Evolutionary conservation across 805 yeast genomes (phyloP), one percentile per base, ranked within the genome.

Genomic region (Spathaspora passalidarum): DNA sequence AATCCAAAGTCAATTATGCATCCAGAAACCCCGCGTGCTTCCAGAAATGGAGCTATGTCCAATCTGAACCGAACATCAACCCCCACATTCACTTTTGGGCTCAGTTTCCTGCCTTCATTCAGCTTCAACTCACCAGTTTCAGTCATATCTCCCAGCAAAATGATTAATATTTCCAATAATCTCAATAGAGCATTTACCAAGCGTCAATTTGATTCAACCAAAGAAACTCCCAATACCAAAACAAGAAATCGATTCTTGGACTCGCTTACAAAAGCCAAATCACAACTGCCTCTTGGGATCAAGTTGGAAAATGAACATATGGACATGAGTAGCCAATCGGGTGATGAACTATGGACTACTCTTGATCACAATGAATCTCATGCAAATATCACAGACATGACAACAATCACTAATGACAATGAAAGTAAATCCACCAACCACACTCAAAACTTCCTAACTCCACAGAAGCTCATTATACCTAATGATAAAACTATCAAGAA

Each of bases 61-160:
- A 29, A 29, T 29, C 17, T 14, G 14, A 29, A 11, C n/a, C 34
- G n/a, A 29, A 17, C 16, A 29, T 17, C 34, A 29, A 65, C 71
- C 10, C 69, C 72, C 1, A 58, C 69, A 6, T 68, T 69, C 53
- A 57, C 66, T 22, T 68, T 70, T 49, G 71, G 73, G 6, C 51
- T 69, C 23, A 69, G 68, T 32, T 66, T 69, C 42, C 73, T 66
- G 72, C 75, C 76, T 11, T 66, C 73, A n/a, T 68, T 70, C 52
- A 67, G 62, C 32, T 65, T 70, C 51, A 55, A 62, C 42, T 63
- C 73, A 9, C 75, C 75, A 5, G 44, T 66, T 26, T 55, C 56
- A 45, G 48, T 63, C n/a, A 53, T 63, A 5, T 68, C 73, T 10
- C 73, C 74, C 1, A 69, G 63, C 40, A 53, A 65, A 39, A 60